These are phyloP conservation scores for Cymodocea nodosa DNA, from an alignment of 116 monocot species.

Conservation along the genomic window DNA sequence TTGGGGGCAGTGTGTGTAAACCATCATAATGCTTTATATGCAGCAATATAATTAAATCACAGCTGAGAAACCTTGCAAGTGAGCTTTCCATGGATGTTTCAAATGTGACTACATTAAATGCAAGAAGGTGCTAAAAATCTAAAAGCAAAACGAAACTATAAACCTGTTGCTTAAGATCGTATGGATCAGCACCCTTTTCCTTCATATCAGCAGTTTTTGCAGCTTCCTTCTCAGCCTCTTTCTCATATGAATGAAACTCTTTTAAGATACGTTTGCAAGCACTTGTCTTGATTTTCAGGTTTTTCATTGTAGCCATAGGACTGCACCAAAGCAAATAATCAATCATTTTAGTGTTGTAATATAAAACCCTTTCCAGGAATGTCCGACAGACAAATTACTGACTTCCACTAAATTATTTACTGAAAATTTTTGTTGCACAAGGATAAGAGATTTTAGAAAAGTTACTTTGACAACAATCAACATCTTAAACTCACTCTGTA, in stretches of 20 bases:
- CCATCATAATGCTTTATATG: too few relatives aligned
- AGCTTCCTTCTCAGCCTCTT: conserved; percentile 78
- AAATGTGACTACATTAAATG: not conserved
- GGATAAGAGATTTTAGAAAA: too few relatives aligned
- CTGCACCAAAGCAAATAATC: conserved; percentile 5
- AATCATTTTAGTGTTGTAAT: too few relatives aligned
- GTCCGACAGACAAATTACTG: too few relatives aligned
- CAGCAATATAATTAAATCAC: too few relatives aligned
- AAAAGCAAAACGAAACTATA: not conserved
- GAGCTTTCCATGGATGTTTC: not conserved
- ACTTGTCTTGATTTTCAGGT: conserved; percentile 85
- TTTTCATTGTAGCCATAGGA: conserved; percentile 56
- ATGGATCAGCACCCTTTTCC: conserved; percentile 83
- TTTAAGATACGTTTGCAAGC: conserved; percentile 83
- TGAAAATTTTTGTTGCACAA: too few relatives aligned
- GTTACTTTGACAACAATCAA: too few relatives aligned
- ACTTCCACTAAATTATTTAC: too few relatives aligned
- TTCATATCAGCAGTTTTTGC: conserved; percentile 89
- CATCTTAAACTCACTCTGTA: too few relatives aligned
- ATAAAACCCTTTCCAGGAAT: too few relatives aligned
- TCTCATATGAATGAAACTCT: conserved; percentile 82
- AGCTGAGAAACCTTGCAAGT: not conserved
- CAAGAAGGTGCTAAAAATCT: too few relatives aligned
- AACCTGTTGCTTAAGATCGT: conserved; percentile 99
- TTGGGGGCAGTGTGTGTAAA: too few relatives aligned